Evolutionary conservation across 352 stramenopile genomes (phyloP), one percentile per base, ranked within the genome.

Genomic region (Peronosclerospora sorghi): DNA sequence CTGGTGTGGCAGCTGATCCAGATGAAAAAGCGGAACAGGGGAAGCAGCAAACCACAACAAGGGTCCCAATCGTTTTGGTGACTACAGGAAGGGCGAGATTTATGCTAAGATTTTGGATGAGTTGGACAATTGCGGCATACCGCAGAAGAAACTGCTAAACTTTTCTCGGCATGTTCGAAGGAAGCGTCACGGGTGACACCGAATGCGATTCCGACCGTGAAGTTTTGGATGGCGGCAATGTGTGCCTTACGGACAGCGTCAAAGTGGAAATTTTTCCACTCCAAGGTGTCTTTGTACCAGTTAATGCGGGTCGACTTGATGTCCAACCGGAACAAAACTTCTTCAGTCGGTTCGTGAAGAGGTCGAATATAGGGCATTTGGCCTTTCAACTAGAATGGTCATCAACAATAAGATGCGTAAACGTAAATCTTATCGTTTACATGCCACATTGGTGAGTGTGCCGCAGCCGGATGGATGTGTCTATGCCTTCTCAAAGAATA

Each of bases 181-280:
- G 75, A 49, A 85, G 85, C 49, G 57, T 81, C 48, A 88, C 87
- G 83, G 84, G 95, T 59, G 87, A 96, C 41, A 85, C 85, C 41
- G 91, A 83, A 24, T 83, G 97, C 68, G 54, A 97, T 27, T 96
- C 96, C 50, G 75, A 75, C 3, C 86, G 96, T 54, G 83, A 95
- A 68, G 84, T 82, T 34, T 87, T 66, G 0, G 76, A 62, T 32
- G 92, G 74, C 72, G 83, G 83, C 45, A 49, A 27, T 39, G 70
- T 65, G 35, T 84, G 72, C 41, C 73, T 73, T n/a, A 92, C 73
- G 40, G 86, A 90, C 53, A 60, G 84, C 71, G 37, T 83, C 66
- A 2, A 79, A 96, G 68, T 97, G 90, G 87, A 96, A 96, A 54
- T 83, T 83, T 20, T 95, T 95, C 62, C 85, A 96, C 65, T 93